These are phyloP conservation scores for Nosema muscidifuracis DNA, from an alignment of 371 early-diverging fungal species.

Conservation along the genomic window DNA sequence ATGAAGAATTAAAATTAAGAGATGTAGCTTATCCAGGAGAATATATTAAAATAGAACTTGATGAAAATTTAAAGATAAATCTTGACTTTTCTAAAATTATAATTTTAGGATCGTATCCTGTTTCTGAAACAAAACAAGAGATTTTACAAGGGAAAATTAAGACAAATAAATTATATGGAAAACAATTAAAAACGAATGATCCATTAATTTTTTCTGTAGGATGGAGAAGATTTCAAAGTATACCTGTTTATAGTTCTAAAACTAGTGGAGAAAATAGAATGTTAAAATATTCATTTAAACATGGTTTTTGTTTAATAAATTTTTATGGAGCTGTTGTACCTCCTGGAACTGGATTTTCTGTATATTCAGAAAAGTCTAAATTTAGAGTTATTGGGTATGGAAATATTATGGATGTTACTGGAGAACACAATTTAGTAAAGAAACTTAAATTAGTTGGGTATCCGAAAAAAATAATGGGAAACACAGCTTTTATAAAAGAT, in stretches of 20 bases:
- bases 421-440: conserved; percentile 81
- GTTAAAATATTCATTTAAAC: conserved; percentile 77
- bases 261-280: conserved; percentile 74
- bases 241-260: conserved; percentile 82
- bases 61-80: conserved; percentile 7
- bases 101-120: conserved; percentile 30
- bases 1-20: conserved; percentile 23
- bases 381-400: conserved; percentile 90
- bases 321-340: conserved; percentile 67
- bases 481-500: conserved; percentile 93
- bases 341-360: conserved; percentile 89
- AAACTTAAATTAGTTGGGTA: conserved; percentile 92
- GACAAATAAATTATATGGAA: conserved; percentile 89
- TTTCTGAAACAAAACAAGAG: conserved; percentile 44
- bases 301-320: conserved; percentile 44
- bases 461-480: conserved; percentile 82
- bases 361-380: conserved; percentile 69
- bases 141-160: conserved; percentile 66
- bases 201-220: conserved; percentile 90
- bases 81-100: conserved; percentile 40
- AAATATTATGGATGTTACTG: conserved; percentile 78
- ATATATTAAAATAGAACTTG: conserved; percentile 50
- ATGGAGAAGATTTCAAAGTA: conserved; percentile 91
- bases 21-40: conserved; percentile 52
- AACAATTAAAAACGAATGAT: conserved; percentile 88